Evolutionary conservation across 2,329 filamentous ascomycete species (phyloP), one percentile per base, ranked within the genome.

Genomic region (Pseudogymnoascus sp.): DNA sequence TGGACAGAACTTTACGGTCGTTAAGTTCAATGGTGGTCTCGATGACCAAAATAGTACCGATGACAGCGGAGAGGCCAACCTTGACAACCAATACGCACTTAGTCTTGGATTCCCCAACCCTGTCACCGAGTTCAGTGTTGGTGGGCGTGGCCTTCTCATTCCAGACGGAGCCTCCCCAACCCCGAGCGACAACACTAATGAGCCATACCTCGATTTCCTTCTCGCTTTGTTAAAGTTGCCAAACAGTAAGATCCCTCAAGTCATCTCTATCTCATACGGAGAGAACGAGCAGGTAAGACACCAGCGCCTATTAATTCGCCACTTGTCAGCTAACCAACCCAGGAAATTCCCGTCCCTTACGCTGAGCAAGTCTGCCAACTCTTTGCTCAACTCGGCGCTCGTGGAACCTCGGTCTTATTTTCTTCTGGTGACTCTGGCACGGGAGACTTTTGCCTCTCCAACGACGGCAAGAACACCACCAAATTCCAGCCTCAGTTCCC

Each of bases 251-350:
- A 76, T 89, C 1, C 85, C 86, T 0, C 80, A 83, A 53, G 81
- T 86, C 19, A 80, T 89, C 70, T 82, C 79, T 62, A 85, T 83
- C 15, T 87, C 84, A 0, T 89, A 89, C 71, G 85, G 84, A 59
- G 86, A 88, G 64, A 79, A 84, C 64, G 87, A 89, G 74, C 83
- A 88, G 70, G 47, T 53, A 31, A 11, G 26, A 4, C 4, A 4
- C 19, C 33, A 17, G 13, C 7, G 2, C 26, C 47, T 7, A 9
- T 4, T 31, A 53, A 31, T 19, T 10, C 11, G 6, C 9, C 6
- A 19, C n/a, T 31, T 31, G n/a, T 15, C 23, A 19, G n/a, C 47
- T 53, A 53, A 53, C 47, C 31, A 31, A 53, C 26, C n/a, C 31
- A 53, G 47, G 80, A 81, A 1, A 78, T 89, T 0, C 86, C 86